Evolutionary conservation across 2,329 filamentous ascomycete species (phyloP).

Genomic region (Fusarium vanettenii): DNA sequence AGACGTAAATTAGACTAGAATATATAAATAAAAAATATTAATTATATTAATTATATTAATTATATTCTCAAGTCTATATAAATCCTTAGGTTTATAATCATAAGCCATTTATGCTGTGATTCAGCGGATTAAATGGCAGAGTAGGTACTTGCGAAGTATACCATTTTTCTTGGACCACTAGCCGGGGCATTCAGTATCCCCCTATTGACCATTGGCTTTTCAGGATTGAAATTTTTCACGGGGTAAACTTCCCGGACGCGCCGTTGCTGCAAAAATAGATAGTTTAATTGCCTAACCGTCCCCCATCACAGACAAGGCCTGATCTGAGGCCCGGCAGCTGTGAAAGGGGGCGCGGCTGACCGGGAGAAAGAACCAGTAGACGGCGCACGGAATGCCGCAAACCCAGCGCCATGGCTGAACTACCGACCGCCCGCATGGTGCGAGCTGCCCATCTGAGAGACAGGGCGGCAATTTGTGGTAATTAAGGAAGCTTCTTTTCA

Average conservation of each 20-base stretch:
- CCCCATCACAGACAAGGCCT: not conserved
- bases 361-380: not conserved
- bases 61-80: not conserved
- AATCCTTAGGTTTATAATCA: too few species aligned
- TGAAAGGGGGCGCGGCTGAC: constrained; percentile 8
- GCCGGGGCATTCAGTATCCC: not conserved
- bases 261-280: constrained; percentile 1
- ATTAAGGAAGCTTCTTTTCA: constrained; percentile 19
- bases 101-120: too few species aligned
- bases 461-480: not conserved
- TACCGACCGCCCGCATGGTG: constrained; percentile 11
- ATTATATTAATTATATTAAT: too few species aligned
- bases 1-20: too few species aligned
- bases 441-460: not conserved
- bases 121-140: too few species aligned
- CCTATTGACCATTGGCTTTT: constrained; percentile 13
- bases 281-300: not conserved
- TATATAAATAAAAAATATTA: too few species aligned
- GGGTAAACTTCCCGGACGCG: not conserved
- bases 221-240: not conserved
- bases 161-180: too few species aligned
- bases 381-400: constrained; percentile 26
- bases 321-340: not conserved
- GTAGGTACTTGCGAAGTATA: too few species aligned
- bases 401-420: constrained; percentile 28